Base-by-base conservation (phyloP, 23 red algal species). In the Cyanidium caldarium region DNA sequence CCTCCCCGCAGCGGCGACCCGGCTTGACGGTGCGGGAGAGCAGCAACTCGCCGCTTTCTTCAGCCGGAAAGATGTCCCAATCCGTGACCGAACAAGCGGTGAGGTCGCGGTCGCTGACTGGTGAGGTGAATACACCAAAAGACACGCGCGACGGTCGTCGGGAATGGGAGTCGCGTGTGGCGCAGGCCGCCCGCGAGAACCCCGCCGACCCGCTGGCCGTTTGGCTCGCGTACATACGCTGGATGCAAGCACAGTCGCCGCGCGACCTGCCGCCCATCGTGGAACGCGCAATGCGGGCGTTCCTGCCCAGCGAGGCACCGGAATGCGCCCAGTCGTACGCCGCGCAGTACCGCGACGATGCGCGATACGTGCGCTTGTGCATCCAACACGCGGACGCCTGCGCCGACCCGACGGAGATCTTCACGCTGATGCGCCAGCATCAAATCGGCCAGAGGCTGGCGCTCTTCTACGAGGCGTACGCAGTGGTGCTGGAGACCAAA, bases 391-490 rank as follows among this genome's bases (percentile, higher is more conserved):
- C 82, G 0, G 88, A 94, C 40, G 42, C 70, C 42, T 44, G 69
- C 33, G 29, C 34, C 33, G 88, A 94, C 57, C 77, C 83, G 45
- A 51, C 80, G 2, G 77, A 81, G 38, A 81, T 83, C 10, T 86
- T 94, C 68, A 44, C 37, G 1, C 80, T 78, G 37, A 94, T 86
- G 82, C 70, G 69, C 35, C 31, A 57, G 37, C 58, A 77, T 20
- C 46, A 71, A 15, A 86, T 94, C 45, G 89, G 82, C 0, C 38
- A 70, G 42, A 33, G 68, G 0, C 65, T 75, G 34, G 79, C 82
- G 2, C 58, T 95, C 40, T 84, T 83, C 65, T 95, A 95, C 61
- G 89, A 95, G 43, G 89, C 89, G 3, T 84, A 70, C 74, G 89
- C 89, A 28, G 65, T 76, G 2, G 79, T 85, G 14, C 83, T 95